Percentiles rank a stretch among this genome's conserved stretches.
Evolutionary conservation across 192 early-diverging fungal species (phyloP).

Genomic region (Umbelopsis ramanniana): DNA sequence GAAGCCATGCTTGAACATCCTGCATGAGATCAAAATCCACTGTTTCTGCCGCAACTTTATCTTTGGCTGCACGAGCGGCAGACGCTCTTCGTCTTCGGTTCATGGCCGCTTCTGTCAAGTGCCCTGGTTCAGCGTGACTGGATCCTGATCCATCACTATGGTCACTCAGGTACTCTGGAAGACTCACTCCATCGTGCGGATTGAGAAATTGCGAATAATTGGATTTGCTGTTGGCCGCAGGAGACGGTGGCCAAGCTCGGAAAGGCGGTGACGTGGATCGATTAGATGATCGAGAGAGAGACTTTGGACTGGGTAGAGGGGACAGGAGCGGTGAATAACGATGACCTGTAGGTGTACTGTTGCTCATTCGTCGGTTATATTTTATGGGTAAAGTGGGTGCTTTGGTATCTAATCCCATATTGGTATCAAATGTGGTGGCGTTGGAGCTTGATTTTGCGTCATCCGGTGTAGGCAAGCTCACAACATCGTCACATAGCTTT

Average conservation of each 20-base stretch:
- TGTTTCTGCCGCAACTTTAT: slow-evolving; percentile 42
- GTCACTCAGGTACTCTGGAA: slow-evolving; percentile 27
- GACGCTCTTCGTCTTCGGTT: slow-evolving; percentile 37
- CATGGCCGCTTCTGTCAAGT: slow-evolving; percentile 34
- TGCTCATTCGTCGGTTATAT: slow-evolving; percentile 5
- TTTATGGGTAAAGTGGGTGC: slow-evolving; percentile 6
- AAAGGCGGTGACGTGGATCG: slow-evolving; percentile 12
- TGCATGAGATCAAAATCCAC: slow-evolving; percentile 42
- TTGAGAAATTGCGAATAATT: slow-evolving; percentile 8
- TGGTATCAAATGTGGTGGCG: neutral
- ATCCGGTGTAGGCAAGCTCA: neutral
- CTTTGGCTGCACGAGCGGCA: slow-evolving; percentile 38
- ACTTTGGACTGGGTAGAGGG: slow-evolving; percentile 8
- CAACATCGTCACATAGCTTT: neutral
- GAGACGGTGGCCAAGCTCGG: slow-evolving; percentile 11
- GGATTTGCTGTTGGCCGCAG: slow-evolving; percentile 2
- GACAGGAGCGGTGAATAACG: slow-evolving; percentile 4
- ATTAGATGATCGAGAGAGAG: slow-evolving; percentile 4
- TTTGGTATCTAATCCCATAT: neutral
- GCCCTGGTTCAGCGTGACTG: neutral
- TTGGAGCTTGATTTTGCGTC: neutral
- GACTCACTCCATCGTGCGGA: neutral
- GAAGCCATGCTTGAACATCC: slow-evolving; percentile 42
- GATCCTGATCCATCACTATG: slow-evolving; percentile 1
- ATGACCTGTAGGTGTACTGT: slow-evolving; percentile 15